Base-by-base conservation (phyloP, 495 filamentous ascomycete genomes). In the Oleoguttula mirabilis region DNA sequence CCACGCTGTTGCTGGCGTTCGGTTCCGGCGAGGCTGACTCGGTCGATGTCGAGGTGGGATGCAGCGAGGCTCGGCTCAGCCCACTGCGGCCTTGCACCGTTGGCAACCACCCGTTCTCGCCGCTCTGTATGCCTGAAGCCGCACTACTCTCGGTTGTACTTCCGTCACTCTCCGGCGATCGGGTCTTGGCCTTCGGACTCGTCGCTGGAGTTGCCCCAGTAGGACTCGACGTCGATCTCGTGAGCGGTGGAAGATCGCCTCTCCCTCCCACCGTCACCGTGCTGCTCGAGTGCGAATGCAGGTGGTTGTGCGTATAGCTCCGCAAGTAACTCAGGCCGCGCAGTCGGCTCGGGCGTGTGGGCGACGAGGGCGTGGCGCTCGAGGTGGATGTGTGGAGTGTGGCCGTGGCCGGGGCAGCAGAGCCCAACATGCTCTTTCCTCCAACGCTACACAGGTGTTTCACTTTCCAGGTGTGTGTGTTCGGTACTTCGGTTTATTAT, bases 321-420 rank as follows among this genome's bases (percentile, higher is more conserved):
- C 80, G 73, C 39, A 92, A 68, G 62, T 84, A 81, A 48, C 72
- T 81, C 41, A 92, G 65, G 23, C 80, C 79, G 21, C 82, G 71
- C 48, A 87, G 67, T 25, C 82, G 67, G 43, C 75, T 72, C 17
- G 72, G 64, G 48, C 79, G 69, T 21, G 65, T 58, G 31, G 70
- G 66, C 23, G 69, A 67, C 10, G 65, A 50, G 21, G 68, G 58
- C 40, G 65, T 60, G 22, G 66, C 59, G 27, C 63, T 39, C 40
- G 69, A 62, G 33, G 62, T 57, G 28, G 65, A 52, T 23, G 70
- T 63, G 28, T 65, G 58, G 21, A 65, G 51, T 31, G 68, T 60
- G 45, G 69, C 60, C 45, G 71, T 65, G 52, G 68, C 56, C 25
- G 66, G 58, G 14, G 57, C 55, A 27, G 69, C 57, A 39, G 66